Evolutionary conservation across 371 early-diverging fungal genomes (phyloP).

Genomic region (Lichtheimia ramosa): DNA sequence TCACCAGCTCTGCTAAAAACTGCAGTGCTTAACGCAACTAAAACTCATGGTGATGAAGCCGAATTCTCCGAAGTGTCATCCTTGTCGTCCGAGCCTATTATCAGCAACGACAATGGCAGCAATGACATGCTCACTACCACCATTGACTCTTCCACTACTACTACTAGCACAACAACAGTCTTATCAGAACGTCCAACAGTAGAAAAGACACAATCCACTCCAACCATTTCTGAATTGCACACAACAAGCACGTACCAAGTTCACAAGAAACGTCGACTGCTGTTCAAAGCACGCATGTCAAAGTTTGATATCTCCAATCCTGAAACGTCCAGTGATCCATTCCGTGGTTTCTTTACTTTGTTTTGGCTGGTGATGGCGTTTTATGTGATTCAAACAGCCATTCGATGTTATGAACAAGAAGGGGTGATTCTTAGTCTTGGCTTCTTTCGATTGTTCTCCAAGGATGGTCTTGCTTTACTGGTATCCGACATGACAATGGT

Average conservation of each 20-base stretch:
- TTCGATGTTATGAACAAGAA: conserved; percentile 65
- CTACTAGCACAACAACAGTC: not conserved
- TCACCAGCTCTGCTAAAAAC: conserved; percentile 10
- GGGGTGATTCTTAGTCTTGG: conserved; percentile 68
- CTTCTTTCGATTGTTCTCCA: conserved; percentile 66
- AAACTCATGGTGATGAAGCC: not conserved
- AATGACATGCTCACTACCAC: not conserved
- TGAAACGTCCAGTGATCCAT: conserved; percentile 49
- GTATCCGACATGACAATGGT: conserved; percentile 71
- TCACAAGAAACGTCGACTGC: conserved; percentile 23
- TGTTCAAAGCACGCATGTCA: conserved; percentile 42
- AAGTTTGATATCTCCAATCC: conserved; percentile 47
- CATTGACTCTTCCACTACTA: not conserved
- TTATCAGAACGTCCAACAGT: not conserved
- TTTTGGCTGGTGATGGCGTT: conserved; percentile 90
- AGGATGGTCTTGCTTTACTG: conserved; percentile 62
- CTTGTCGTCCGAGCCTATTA: not conserved
- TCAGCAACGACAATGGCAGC: not conserved
- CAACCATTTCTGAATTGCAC: not conserved
- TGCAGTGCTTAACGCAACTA: conserved; percentile 8
- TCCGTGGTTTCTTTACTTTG: conserved; percentile 88
- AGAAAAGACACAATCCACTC: not conserved
- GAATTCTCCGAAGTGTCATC: conserved; percentile 8
- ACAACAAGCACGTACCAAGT: conserved; percentile 5
- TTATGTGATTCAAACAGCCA: conserved; percentile 71